A percentile compares a stretch with the other conserved stretches of the same genome.
phyloP scores from a whole-genome alignment of 2,329 filamentous ascomycete species.

The Lecanosticta acicola region DNA sequence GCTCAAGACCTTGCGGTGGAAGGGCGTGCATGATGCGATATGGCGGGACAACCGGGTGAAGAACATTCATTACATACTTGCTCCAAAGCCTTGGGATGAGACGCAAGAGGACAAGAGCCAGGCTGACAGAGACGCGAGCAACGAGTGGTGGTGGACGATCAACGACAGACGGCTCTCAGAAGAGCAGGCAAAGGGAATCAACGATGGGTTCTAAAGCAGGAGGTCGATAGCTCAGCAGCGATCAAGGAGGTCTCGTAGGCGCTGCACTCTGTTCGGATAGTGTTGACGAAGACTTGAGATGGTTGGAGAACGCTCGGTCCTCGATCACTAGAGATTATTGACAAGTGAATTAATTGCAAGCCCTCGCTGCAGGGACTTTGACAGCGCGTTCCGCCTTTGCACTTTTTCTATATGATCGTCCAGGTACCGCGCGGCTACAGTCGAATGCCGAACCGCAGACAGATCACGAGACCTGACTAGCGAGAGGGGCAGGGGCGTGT shows the following conservation, averaged over 20 bases:
- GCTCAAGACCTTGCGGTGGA: conserved; percentile 53
- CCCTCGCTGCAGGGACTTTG: not conserved
- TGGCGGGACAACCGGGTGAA: conserved; percentile 57
- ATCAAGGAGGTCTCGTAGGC: not conserved
- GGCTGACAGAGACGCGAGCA: conserved; percentile 41
- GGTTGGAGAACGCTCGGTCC: not conserved
- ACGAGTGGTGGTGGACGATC: conserved; percentile 55
- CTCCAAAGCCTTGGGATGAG: conserved; percentile 60
- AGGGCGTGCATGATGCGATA: conserved; percentile 53
- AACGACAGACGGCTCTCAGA: conserved; percentile 45
- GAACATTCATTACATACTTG: conserved; percentile 58
- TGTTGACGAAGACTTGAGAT: not conserved
- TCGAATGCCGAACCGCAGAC: not conserved
- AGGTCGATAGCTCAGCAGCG: not conserved
- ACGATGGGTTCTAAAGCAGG: conserved; percentile 46
- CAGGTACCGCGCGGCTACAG: not conserved
- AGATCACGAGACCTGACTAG: not conserved
- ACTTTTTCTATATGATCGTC: not conserved
- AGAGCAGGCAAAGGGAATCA: conserved; percentile 46
- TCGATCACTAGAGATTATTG: too few species aligned
- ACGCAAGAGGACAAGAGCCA: conserved; percentile 36
- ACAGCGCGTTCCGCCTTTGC: not conserved
- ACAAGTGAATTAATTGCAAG: not conserved
- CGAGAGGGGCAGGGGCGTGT: not conserved
- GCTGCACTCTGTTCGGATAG: not conserved